phyloP scores from a whole-genome alignment of 1,284 basidiomycete genomes.

The Mixia osmundae region DNA sequence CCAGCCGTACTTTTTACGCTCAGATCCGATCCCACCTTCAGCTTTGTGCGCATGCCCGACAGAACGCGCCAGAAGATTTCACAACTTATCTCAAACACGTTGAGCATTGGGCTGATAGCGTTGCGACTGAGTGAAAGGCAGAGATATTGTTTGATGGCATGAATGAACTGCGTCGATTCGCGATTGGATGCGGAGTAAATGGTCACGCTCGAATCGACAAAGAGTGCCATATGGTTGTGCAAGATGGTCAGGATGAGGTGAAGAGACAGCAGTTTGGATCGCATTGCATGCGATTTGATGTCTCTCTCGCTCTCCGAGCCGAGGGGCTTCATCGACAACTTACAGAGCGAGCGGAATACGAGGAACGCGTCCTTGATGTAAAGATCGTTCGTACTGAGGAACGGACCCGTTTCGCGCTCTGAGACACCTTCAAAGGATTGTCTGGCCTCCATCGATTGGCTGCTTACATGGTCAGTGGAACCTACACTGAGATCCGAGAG shows the following conservation, averaged over 20 bases:
- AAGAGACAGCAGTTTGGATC: constrained; percentile 74
- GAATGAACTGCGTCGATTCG: constrained; percentile 67
- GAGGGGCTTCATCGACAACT: constrained; percentile 90
- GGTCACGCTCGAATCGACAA: constrained; percentile 59
- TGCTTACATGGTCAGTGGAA: no score
- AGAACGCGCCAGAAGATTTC: constrained; percentile 97
- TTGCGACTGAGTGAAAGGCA: constrained; percentile 84
- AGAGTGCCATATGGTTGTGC: constrained; percentile 67
- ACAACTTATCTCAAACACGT: constrained; percentile 93
- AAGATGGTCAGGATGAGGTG: constrained; percentile 81
- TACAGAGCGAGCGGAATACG: constrained; percentile 83
- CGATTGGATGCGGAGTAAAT: constrained; percentile 68
- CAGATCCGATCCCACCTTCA: constrained; percentile 39
- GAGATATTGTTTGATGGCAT: constrained; percentile 83
- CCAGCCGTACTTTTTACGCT: background rate
- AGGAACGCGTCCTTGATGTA: constrained; percentile 92
- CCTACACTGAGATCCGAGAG: no score
- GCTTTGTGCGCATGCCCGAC: constrained; percentile 74
- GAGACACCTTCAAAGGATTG: background rate
- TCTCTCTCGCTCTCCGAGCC: constrained; percentile 82
- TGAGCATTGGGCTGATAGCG: constrained; percentile 79
- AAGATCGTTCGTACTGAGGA: constrained; percentile 19
- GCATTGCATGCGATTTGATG: constrained; percentile 79
- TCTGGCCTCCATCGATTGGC: background rate
- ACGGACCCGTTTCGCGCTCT: constrained; percentile 1